These are phyloP conservation scores for Ganoderma leucocontextum DNA, from an alignment of 1,284 basidiomycete species.

Conservation along the genomic window DNA sequence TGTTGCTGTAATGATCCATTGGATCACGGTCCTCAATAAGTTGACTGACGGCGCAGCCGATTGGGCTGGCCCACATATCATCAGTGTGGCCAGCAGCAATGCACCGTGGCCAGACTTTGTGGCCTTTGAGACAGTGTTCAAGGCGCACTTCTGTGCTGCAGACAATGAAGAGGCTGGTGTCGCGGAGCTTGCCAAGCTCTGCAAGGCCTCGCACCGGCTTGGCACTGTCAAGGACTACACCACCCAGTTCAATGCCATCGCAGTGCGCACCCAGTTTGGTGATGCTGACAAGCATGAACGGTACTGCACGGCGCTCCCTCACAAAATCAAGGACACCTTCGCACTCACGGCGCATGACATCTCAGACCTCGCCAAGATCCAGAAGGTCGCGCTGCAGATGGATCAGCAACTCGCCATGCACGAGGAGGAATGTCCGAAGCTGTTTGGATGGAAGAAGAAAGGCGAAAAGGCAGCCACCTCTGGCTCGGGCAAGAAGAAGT, in stretches of 20 bases:
- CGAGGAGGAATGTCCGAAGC: background rate
- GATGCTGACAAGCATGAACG: background rate
- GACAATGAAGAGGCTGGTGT: background rate
- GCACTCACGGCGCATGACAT: background rate
- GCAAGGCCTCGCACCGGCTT: background rate
- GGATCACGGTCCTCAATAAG: too few relatives aligned
- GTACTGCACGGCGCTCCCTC: background rate
- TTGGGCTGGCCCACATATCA: too few relatives aligned
- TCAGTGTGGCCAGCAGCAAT: too few relatives aligned
- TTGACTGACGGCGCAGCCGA: too few relatives aligned
- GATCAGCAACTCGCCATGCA: background rate
- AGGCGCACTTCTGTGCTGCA: background rate
- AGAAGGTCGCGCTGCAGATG: background rate
- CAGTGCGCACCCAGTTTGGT: background rate
- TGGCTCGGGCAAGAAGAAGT: background rate
- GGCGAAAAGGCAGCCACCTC: background rate
- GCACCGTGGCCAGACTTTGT: background rate
- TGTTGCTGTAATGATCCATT: too few relatives aligned
- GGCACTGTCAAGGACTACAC: background rate
- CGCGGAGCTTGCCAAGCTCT: background rate
- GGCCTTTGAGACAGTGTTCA: background rate
- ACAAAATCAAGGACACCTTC: background rate
- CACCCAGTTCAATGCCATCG: background rate
- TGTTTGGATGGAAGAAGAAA: background rate
- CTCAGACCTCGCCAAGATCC: background rate